phyloP scores from a whole-genome alignment of 1,284 basidiomycete genomes.

The Ceratobasidium sp. region DNA sequence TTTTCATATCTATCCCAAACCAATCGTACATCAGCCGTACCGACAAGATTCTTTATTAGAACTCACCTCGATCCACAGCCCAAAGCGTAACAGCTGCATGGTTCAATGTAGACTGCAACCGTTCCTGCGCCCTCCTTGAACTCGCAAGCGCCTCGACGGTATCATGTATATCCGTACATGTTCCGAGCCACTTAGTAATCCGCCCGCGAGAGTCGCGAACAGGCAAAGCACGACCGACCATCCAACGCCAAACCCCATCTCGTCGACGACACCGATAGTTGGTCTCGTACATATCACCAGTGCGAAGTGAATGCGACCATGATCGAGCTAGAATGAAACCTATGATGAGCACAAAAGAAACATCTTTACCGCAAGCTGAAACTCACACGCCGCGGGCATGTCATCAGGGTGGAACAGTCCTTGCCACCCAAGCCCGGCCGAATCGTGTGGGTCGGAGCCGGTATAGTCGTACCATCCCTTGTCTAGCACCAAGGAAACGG shows the following conservation, averaged over 20 bases:
- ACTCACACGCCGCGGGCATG: constrained; percentile 30
- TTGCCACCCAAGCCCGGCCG: constrained; percentile 40
- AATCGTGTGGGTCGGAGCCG: constrained; percentile 32
- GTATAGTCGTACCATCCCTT: constrained; percentile 45
- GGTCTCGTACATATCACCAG: constrained; percentile 40
- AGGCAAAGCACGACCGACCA: constrained; percentile 42
- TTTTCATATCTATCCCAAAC: constrained; percentile 19
- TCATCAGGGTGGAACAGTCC: constrained; percentile 40
- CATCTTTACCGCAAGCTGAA: background rate
- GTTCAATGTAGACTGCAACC: constrained; percentile 36
- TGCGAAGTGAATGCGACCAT: constrained; percentile 37
- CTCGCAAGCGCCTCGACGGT: constrained; percentile 39
- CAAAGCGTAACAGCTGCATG: constrained; percentile 44
- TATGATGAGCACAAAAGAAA: too few relatives aligned
- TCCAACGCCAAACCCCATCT: constrained; percentile 43
- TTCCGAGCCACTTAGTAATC: constrained; percentile 41
- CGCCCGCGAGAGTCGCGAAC: constrained; percentile 23
- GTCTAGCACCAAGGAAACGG: background rate
- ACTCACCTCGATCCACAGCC: constrained; percentile 29
- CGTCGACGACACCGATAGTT: constrained; percentile 39
- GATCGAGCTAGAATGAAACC: constrained; percentile 21
- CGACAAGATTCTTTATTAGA: background rate
- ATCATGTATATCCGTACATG: constrained; percentile 45
- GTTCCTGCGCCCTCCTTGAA: constrained; percentile 24
- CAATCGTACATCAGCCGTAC: background rate